Base-by-base conservation (phyloP, 768 basidiomycete species). In the Russula compacta region DNA sequence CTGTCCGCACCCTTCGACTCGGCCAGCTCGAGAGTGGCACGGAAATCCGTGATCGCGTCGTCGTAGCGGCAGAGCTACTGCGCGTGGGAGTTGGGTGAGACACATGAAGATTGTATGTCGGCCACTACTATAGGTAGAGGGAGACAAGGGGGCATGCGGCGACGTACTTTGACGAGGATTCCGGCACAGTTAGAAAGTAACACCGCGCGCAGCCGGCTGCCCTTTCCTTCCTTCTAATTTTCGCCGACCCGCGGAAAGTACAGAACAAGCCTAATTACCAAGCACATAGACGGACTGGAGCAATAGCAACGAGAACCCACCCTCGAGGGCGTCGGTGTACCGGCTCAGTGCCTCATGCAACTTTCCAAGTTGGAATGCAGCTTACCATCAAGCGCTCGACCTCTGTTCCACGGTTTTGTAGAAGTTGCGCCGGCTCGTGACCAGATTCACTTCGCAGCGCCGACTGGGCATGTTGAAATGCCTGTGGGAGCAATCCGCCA, bases 301-400 rank as follows among this genome's bases (percentile, higher is more conserved):
- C 15, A 39, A 6, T 14, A 4, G 24, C 24, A 3, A 6, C 17
- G 32, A 10, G 67, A 79, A 29, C 24, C 42, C 54, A 87, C 85
- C 85, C 59, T 86, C 86, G 15, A 95, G 72, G 4, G 87, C 83
- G 60, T 87, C 85, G 4, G 77, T 76, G 68, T 95, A 95, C 66
- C 80, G 84, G 0, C 77, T 76, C 8, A 84, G 71, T 0, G 92
- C 92, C 21, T 87, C 85, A 33, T 78, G 67, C 38, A 83, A 72
- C 59, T 76, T 77, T 2, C 80, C 79, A 0, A 68, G 58, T 72
- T 92, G 92, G 74, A 93, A 95, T 1, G 82, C 1, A 71, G 68
- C 65, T 95, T 94, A 0, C 92, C 92, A 63, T 91, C 91, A 87
- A 70, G 60, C 83, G 76, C 63, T 95, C 92, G 15, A 95, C 83